These are phyloP conservation scores for Ogataea saltuana DNA, from an alignment of 805 yeast species.

Conservation along the genomic window DNA sequence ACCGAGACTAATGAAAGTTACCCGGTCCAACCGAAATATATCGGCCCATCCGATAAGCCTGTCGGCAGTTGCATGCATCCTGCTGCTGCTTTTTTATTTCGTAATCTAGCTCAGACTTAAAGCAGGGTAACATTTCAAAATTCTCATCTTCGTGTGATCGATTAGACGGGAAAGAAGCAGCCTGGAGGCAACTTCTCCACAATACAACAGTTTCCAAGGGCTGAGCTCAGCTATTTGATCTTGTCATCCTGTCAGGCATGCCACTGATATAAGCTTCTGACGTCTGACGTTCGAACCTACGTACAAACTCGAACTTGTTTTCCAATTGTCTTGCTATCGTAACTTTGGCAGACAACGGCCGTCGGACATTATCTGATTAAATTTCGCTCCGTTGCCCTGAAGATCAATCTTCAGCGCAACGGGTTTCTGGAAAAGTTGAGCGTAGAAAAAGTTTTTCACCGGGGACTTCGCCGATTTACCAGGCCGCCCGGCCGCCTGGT, in stretches of 20 bases:
- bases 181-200: too few species aligned
- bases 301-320: neutral
- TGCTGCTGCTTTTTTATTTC: conserved; percentile 5
- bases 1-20: conserved; percentile 1
- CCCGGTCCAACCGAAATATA: neutral
- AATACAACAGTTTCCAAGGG: too few species aligned
- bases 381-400: neutral
- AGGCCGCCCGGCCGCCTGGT: neutral
- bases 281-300: neutral
- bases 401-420: too few species aligned
- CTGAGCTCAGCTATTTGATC: too few species aligned
- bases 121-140: conserved; percentile 1
- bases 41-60: conserved; percentile 3
- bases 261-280: neutral
- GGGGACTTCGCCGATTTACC: neutral
- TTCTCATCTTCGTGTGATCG: conserved; percentile 1
- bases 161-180: neutral
- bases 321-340: neutral
- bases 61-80: neutral
- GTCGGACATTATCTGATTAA: neutral
- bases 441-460: conserved; percentile 4
- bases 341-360: conserved; percentile 6
- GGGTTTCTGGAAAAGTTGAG: too few species aligned
- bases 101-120: neutral
- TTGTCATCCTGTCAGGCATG: too few species aligned